Evolutionary conservation across 1,284 basidiomycete species (phyloP), one percentile per base, ranked within the genome.

Genomic region (Cryptococcus wingfieldii): DNA sequence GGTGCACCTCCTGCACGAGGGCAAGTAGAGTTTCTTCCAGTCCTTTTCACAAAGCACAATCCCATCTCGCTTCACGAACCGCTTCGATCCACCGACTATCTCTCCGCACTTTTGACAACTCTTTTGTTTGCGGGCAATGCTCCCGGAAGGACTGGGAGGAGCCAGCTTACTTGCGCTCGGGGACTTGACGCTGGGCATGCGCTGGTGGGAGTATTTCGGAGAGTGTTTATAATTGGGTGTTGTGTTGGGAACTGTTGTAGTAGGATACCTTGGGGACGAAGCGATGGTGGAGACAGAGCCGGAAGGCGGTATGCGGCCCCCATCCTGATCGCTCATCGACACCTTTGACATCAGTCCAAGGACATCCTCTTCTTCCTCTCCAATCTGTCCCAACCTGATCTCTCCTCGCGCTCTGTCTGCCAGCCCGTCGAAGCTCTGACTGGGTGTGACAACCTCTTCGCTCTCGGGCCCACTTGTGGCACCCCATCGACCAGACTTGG

Each of bases 11-110:
- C 90, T 87, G 71, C 90, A 93, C 0, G 66, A 90, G 54, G 90
- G 90, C 62, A 94, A 75, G 79, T 94, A 94, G 85, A 93, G 87
- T 68, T 88, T 86, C 80, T 93, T 93, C 90, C 90, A 94, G 74
- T 90, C 92, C 63, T 76, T 77, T 70, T 91, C 91, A 73, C 90
- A 94, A 60, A 94, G 77, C 38, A 83, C 79, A 27, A 87, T 83
- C 14, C 80, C 84, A 51, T 86, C 88, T 23, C 82, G 60, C 58
- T 77, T 83, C 64, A 92, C 89, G 69, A 88, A 93, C 62, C 86
- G 80, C 59, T 86, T 86, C 6, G 63, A 43, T 63, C 90, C 87
- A 41, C 86, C 85, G 53, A 93, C 87, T 55, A 66, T 76, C 68
- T 80, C 82, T 55, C 80, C 76, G 72, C 90, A 93, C 60, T 83